These are phyloP conservation scores for Casuarina cunninghamiana DNA, from an alignment of 306 rosid species.

Conservation along the genomic window DNA sequence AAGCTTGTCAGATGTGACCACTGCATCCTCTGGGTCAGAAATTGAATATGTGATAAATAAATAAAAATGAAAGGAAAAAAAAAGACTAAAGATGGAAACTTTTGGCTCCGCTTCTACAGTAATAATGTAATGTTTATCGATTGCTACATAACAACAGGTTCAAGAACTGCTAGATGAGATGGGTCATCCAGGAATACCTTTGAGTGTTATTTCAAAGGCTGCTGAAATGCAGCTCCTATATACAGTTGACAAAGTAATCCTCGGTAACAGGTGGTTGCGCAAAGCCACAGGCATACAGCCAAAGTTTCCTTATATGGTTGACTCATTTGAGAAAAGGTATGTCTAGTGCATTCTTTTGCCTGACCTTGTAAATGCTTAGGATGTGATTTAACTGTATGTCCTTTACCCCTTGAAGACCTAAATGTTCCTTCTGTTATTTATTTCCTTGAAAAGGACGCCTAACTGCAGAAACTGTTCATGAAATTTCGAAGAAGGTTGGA, in stretches of 20 bases:
- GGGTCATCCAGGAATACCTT: conserved; percentile 85
- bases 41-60: neutral
- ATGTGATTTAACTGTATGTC: neutral
- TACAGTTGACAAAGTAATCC: conserved; percentile 72
- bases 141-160: conserved; percentile 48
- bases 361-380: conserved; percentile 4
- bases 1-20: neutral
- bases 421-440: neutral
- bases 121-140: conserved; percentile 14
- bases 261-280: conserved; percentile 95
- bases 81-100: neutral
- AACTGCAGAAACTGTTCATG: too few species aligned
- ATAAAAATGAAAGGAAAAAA: neutral
- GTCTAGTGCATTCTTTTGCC: conserved; percentile 3
- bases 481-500: too few species aligned
- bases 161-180: conserved; percentile 92
- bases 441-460: too few species aligned
- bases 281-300: conserved; percentile 96
- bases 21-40: neutral
- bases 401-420: neutral
- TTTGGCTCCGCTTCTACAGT: neutral
- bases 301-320: conserved; percentile 90
- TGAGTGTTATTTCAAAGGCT: conserved; percentile 88
- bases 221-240: conserved; percentile 92
- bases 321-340: conserved; percentile 95